phyloP scores from a whole-genome alignment of 2,329 filamentous ascomycete species.

The Talaromyces sp. region DNA sequence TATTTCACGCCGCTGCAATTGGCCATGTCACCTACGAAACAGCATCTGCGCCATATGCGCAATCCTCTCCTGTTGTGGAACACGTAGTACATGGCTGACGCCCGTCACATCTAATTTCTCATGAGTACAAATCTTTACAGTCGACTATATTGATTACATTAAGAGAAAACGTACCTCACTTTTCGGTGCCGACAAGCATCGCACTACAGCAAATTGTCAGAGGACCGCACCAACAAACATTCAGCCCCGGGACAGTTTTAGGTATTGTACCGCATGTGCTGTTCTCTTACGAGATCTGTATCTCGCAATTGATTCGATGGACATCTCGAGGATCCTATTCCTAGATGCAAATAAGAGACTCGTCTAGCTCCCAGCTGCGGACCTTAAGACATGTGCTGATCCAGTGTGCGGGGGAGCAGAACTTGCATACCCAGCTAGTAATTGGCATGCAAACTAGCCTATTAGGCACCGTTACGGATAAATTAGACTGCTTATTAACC shows the following conservation, averaged over 20 bases:
- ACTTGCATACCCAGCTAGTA: background rate
- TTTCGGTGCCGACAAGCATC: background rate
- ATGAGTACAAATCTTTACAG: background rate
- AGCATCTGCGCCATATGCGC: slow-evolving; percentile 29
- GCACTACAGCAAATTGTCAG: background rate
- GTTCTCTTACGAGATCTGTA: slow-evolving; percentile 27
- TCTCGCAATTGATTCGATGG: background rate
- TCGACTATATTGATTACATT: background rate
- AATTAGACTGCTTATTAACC: background rate
- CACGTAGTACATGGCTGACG: slow-evolving; percentile 42
- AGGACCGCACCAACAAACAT: background rate
- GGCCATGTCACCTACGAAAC: slow-evolving; percentile 23
- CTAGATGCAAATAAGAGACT: background rate
- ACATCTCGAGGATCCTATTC: background rate
- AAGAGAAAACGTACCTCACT: background rate
- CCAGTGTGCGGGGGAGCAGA: background rate
- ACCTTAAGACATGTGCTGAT: background rate
- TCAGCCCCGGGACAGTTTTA: background rate
- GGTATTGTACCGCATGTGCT: slow-evolving; percentile 25
- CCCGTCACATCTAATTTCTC: slow-evolving; percentile 45
- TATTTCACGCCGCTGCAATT: background rate
- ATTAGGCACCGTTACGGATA: background rate
- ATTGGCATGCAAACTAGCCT: background rate
- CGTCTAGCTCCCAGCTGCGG: background rate
- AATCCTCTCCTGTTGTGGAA: slow-evolving; percentile 23